Conservation (phyloP, 371 early-diverging fungal species). For the Umbelopsis sp. region DNA sequence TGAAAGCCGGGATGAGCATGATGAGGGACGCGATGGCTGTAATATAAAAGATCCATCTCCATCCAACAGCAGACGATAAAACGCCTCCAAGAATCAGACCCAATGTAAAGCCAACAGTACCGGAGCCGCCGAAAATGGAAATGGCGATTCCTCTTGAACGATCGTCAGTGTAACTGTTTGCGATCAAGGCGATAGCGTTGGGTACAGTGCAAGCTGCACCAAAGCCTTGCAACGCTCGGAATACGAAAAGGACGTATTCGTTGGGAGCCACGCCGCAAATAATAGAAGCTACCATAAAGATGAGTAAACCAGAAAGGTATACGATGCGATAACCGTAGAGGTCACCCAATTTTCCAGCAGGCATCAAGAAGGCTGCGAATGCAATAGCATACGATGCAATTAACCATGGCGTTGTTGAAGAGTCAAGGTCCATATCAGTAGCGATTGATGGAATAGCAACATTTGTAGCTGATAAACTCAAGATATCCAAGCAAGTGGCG, state of each 20-base stretch:
- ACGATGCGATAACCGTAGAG: slow-evolving; percentile 43
- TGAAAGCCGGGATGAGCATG: slow-evolving; percentile 23
- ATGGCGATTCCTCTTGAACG: slow-evolving; percentile 43
- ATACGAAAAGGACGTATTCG: slow-evolving; percentile 40
- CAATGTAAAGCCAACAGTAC: slow-evolving; percentile 20
- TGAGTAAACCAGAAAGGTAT: slow-evolving; percentile 40
- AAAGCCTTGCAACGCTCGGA: slow-evolving; percentile 46
- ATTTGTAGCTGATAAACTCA: slow-evolving; percentile 41
- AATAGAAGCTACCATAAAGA: slow-evolving; percentile 37
- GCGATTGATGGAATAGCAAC: slow-evolving; percentile 39
- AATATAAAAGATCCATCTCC: slow-evolving; percentile 49
- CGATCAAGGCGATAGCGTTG: slow-evolving; percentile 46
- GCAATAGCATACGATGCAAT: slow-evolving; percentile 47
- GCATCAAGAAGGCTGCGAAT: slow-evolving; percentile 48
- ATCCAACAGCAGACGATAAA: slow-evolving; percentile 42
- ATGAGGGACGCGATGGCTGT: slow-evolving; percentile 40
- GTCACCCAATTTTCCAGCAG: slow-evolving; percentile 52
- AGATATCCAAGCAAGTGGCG: slow-evolving; percentile 6
- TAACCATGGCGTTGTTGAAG: slow-evolving; percentile 39
- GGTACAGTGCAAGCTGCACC: slow-evolving; percentile 51
- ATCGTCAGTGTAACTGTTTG: slow-evolving; percentile 32
- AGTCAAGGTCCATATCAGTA: slow-evolving; percentile 28
- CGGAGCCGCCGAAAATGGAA: slow-evolving; percentile 21
- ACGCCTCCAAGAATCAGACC: slow-evolving; percentile 48
- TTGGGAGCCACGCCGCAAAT: slow-evolving; percentile 35